Evolutionary conservation across 2,329 filamentous ascomycete species (phyloP).

Genomic region (Nannizziopsis barbatae): DNA sequence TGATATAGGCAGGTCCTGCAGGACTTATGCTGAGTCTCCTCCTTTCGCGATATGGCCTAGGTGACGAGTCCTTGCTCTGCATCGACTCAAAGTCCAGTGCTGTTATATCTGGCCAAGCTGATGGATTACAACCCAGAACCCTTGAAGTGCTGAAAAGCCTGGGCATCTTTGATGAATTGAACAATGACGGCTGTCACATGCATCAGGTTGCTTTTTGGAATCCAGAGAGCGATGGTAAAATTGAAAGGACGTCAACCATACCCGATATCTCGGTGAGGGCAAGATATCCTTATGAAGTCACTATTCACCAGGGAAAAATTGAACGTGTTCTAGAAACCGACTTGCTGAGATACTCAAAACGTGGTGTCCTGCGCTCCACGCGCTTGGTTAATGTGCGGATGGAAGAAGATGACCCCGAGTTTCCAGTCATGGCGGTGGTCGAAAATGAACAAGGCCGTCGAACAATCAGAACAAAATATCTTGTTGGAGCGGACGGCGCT

Average conservation of each 20-base stretch:
- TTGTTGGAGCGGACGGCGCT: conserved; percentile 62
- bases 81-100: conserved; percentile 33
- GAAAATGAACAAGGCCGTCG: conserved; percentile 23
- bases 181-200: conserved; percentile 48
- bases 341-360: conserved; percentile 49
- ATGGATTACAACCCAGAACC: conserved; percentile 35
- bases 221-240: conserved; percentile 35
- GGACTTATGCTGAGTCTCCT: conserved; percentile 34
- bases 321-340: conserved; percentile 60
- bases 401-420: conserved; percentile 35
- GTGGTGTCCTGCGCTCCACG: conserved; percentile 52
- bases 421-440: conserved; percentile 27
- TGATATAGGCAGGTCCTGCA: conserved; percentile 31
- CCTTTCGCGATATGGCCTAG: conserved; percentile 36
- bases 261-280: conserved; percentile 5
- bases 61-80: conserved; percentile 32
- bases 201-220: conserved; percentile 50
- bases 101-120: conserved; percentile 34
- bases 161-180: conserved; percentile 40
- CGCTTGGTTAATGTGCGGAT: conserved; percentile 52
- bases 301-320: conserved; percentile 60
- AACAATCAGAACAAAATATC: conserved; percentile 52
- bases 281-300: conserved; percentile 55
- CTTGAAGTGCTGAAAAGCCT: conserved; percentile 36
- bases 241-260: conserved; percentile 10